Base-by-base conservation (phyloP, 768 basidiomycete species). In the Mycena alexandri region DNA sequence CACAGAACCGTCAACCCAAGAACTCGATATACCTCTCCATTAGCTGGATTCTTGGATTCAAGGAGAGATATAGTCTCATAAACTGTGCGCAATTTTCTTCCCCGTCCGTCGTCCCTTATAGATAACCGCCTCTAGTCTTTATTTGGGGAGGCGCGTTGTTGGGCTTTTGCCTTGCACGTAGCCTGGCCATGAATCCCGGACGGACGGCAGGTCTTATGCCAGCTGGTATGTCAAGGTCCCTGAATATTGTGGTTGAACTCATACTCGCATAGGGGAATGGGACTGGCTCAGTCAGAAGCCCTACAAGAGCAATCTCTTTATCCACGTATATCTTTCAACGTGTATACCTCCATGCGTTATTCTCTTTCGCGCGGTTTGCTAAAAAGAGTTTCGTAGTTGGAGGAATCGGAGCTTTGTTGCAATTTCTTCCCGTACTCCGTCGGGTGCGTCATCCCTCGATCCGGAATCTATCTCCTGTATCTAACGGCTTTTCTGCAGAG, bases 31-130 rank as follows among this genome's bases (percentile, higher is more conserved):
- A 76, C 63, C 68, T 71, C 36, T 59, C 69, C 3, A 65, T 76
- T 29, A 74, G 72, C 61, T 71, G 72, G 71, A 73, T 76, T 13
- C 58, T 75, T 0, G 75, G 75, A 16, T 76, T 76, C 67, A 68
- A 55, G 50, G 75, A 76, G 16, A 69, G 60, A 19, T 73, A 61
- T 52, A 74, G 73, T 58, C 69, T 76, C 6, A 24, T 71, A 11
- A 62, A 69, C 29, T 73, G 75, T 74, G 38, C 54, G 72, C 47
- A 21, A 11, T 10, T 17, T 14, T 43, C 11, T 38, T 14, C 38
- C 10, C 2, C 11, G 9, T 11, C 38, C 10, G 38, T 38, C 5
- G 4, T 11, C 11, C 38, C 29, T 11, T 24, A 22, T 24, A 51
- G n/a, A 10, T 59, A 16, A 65, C 58, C 13, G 17, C 44, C n/a